A percentile compares a stretch with the other conserved stretches of the same genome.
Conservation (phyloP, 495 filamentous ascomycete species). For the Neurospora sp. region DNA sequence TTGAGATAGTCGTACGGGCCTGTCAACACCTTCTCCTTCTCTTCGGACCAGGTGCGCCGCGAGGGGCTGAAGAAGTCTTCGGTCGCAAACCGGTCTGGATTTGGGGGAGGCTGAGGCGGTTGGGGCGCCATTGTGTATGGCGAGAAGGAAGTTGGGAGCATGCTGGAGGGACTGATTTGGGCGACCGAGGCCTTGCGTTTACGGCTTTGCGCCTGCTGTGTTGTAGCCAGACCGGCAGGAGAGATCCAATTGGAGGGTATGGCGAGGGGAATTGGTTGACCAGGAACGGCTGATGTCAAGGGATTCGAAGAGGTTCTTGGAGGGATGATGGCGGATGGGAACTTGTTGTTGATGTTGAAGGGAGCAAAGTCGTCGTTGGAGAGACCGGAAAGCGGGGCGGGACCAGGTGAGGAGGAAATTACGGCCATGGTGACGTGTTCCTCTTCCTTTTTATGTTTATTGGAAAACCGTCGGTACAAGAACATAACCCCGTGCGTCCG, state of each 20-base stretch:
- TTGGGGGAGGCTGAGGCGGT: conserved; percentile 24
- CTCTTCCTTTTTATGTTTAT: conserved; percentile 6
- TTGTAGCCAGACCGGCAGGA: conserved; percentile 7
- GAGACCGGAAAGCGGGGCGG: background rate
- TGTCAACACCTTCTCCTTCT: conserved; percentile 70
- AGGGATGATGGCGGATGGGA: conserved; percentile 64
- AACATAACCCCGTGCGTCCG: conserved; percentile 9
- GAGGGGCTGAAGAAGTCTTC: conserved; percentile 33
- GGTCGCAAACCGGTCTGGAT: conserved; percentile 36
- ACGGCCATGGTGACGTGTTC: conserved; percentile 20
- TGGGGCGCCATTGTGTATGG: conserved; percentile 21
- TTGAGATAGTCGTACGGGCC: conserved; percentile 86
- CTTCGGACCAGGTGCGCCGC: conserved; percentile 48
- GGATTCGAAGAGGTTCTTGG: conserved; percentile 59
- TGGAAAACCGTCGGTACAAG: conserved; percentile 11
- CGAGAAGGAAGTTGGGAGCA: conserved; percentile 13
- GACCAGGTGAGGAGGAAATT: conserved; percentile 6
- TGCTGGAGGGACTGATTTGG: conserved; percentile 12
- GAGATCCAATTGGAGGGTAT: conserved; percentile 12
- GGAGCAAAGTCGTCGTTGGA: background rate
- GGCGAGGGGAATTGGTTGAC: conserved; percentile 7
- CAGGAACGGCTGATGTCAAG: conserved; percentile 11
- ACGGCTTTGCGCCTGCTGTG: conserved; percentile 13
- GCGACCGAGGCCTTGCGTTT: conserved; percentile 26
- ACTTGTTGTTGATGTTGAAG: conserved; percentile 21